phyloP scores from a whole-genome alignment of 495 filamentous ascomycete species.

The Penicillium lagena region DNA sequence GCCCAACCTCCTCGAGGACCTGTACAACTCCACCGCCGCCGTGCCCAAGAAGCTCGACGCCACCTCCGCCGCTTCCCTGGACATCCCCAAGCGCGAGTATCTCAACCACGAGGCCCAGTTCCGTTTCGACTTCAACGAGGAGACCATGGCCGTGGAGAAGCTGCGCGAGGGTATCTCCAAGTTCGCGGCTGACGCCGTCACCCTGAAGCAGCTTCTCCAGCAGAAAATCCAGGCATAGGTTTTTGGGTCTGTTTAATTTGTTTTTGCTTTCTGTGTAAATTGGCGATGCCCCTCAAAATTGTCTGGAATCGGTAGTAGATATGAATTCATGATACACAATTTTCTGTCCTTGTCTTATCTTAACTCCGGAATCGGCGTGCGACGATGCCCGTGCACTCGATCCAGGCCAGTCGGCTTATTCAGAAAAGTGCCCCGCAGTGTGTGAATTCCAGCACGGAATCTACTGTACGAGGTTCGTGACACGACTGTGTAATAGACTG shows the following conservation, averaged over 20 bases:
- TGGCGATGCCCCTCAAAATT: slow-evolving; percentile 21
- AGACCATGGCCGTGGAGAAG: slow-evolving; percentile 98
- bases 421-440: slow-evolving; percentile 15
- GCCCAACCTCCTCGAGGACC: slow-evolving; percentile 87
- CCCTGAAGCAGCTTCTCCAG: slow-evolving; percentile 86
- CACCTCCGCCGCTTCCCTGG: slow-evolving; percentile 51
- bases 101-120: slow-evolving; percentile 82
- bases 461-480: no score
- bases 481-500: background rate
- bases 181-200: slow-evolving; percentile 92
- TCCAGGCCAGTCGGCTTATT: slow-evolving; percentile 24
- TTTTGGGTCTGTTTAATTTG: slow-evolving; percentile 13
- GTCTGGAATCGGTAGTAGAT: slow-evolving; percentile 26
- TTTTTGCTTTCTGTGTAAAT: slow-evolving; percentile 18
- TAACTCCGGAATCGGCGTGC: slow-evolving; percentile 2
- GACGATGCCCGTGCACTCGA: slow-evolving; percentile 4
- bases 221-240: slow-evolving; percentile 64
- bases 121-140: slow-evolving; percentile 99
- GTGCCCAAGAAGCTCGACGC: slow-evolving; percentile 94
- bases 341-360: background rate
- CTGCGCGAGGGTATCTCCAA: slow-evolving; percentile 97
- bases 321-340: slow-evolving; percentile 28
- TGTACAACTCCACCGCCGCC: slow-evolving; percentile 68
- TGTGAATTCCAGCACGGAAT: background rate
- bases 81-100: slow-evolving; percentile 86